These are phyloP conservation scores for Sphenostylis stenocarpa DNA, from an alignment of 306 rosid genomes.

Conservation along the genomic window DNA sequence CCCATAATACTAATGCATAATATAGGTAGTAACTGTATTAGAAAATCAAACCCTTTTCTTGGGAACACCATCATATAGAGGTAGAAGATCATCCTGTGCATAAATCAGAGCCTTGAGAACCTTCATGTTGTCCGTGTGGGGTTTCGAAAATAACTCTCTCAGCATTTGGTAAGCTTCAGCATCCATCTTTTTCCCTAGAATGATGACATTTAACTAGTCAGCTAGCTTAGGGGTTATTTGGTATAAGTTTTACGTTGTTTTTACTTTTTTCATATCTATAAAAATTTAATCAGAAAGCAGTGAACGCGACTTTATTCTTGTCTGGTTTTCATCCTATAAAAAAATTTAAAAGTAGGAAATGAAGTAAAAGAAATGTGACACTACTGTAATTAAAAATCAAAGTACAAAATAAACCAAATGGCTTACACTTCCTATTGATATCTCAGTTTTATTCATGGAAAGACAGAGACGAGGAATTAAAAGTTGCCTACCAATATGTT, in stretches of 20 bases:
- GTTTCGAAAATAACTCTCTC: slow-evolving; percentile 34
- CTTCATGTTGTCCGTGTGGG: slow-evolving; percentile 63
- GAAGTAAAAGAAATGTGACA: not conserved
- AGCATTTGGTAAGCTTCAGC: slow-evolving; percentile 51
- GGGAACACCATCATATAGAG: slow-evolving; percentile 57
- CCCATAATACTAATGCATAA: not conserved
- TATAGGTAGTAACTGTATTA: not conserved
- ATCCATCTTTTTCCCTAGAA: slow-evolving; percentile 48
- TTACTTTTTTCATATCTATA: not conserved
- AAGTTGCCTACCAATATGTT: slow-evolving; percentile 44
- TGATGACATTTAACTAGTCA: not conserved
- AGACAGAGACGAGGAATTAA: not conserved
- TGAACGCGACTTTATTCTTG: not conserved
- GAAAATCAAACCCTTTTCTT: slow-evolving; percentile 55
- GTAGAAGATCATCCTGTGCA: slow-evolving; percentile 51
- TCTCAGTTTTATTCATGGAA: not conserved
- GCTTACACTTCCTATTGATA: not conserved
- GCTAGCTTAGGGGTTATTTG: not conserved
- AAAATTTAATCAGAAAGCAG: not conserved
- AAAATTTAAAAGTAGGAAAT: not conserved
- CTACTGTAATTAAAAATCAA: not conserved
- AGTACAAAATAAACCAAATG: not conserved
- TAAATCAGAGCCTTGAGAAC: slow-evolving; percentile 58
- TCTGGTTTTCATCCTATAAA: not conserved
- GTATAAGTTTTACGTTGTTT: not conserved